A percentile compares a stretch with the other conserved stretches of the same genome.
phyloP scores from a whole-genome alignment of 352 stramenopile species.

The Thalassiosira sp. region DNA sequence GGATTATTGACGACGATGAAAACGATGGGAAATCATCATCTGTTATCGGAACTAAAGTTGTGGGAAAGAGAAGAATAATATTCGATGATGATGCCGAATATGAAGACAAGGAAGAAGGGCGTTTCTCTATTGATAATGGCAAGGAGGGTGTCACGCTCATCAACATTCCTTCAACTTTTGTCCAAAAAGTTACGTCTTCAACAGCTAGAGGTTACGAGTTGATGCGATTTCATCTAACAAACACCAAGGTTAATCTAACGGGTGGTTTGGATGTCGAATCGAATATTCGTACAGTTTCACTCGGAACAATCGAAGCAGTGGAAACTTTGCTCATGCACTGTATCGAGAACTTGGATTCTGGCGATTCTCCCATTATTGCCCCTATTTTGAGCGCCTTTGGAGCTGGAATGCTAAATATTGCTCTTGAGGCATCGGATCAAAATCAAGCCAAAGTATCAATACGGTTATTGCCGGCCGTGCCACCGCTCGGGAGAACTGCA shows the following conservation, averaged over 20 bases:
- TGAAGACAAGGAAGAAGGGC: not conserved
- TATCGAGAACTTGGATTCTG: not conserved
- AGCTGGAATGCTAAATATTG: conserved; percentile 14
- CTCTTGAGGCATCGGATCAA: not conserved
- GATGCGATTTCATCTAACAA: conserved; percentile 21
- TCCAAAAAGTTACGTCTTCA: not conserved
- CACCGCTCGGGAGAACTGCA: not conserved
- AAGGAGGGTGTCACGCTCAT: not conserved
- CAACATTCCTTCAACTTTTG: conserved; percentile 7
- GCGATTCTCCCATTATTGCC: not conserved
- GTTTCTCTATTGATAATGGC: not conserved
- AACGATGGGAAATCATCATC: not conserved
- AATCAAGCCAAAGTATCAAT: conserved; percentile 17
- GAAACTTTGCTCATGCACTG: conserved; percentile 8
- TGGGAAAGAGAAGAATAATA: conserved; percentile 7
- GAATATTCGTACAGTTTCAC: not conserved
- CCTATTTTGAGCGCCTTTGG: conserved; percentile 17
- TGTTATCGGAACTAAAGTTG: not conserved
- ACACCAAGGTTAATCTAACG: not conserved
- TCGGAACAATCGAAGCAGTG: conserved; percentile 2
- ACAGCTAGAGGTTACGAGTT: not conserved
- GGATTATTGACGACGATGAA: conserved; percentile 2
- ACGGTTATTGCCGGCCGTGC: not conserved
- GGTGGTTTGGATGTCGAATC: not conserved
- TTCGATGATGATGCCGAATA: conserved; percentile 9